phyloP scores from a whole-genome alignment of 768 basidiomycete genomes.

The Sarcodon sp. region DNA sequence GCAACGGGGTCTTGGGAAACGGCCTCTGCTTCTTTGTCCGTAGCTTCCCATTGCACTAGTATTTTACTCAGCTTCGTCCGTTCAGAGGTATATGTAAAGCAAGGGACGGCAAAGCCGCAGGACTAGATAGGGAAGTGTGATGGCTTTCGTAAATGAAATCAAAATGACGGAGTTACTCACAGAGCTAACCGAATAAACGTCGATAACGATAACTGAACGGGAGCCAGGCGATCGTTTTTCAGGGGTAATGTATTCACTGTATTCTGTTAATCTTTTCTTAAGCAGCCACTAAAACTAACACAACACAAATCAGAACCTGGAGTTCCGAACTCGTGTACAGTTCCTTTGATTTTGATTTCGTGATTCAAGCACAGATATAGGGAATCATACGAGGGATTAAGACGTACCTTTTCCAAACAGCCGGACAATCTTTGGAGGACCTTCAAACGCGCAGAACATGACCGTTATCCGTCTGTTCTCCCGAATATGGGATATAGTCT shows the following conservation, averaged over 20 bases:
- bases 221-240: not conserved
- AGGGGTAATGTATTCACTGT: constrained; percentile 5
- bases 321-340: not conserved
- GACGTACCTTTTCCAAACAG: constrained; percentile 43
- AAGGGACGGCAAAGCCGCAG: constrained; percentile 54
- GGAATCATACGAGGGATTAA: not conserved
- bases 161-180: constrained; percentile 14
- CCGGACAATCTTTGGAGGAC: constrained; percentile 43
- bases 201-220: constrained; percentile 14
- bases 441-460: constrained; percentile 49
- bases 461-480: constrained; percentile 54
- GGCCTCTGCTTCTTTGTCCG: constrained; percentile 17
- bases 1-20: constrained; percentile 1
- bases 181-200: constrained; percentile 43
- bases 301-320: too few species aligned
- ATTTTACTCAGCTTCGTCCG: constrained; percentile 38
- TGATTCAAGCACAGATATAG: not conserved
- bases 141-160: constrained; percentile 7
- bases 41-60: constrained; percentile 28
- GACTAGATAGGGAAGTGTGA: constrained; percentile 27
- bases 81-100: constrained; percentile 41
- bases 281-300: too few species aligned
- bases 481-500: constrained; percentile 48
- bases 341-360: not conserved
- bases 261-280: not conserved